These are phyloP conservation scores for Hypoxylon lenormandii DNA, from an alignment of 495 filamentous ascomycete species.

Conservation along the genomic window DNA sequence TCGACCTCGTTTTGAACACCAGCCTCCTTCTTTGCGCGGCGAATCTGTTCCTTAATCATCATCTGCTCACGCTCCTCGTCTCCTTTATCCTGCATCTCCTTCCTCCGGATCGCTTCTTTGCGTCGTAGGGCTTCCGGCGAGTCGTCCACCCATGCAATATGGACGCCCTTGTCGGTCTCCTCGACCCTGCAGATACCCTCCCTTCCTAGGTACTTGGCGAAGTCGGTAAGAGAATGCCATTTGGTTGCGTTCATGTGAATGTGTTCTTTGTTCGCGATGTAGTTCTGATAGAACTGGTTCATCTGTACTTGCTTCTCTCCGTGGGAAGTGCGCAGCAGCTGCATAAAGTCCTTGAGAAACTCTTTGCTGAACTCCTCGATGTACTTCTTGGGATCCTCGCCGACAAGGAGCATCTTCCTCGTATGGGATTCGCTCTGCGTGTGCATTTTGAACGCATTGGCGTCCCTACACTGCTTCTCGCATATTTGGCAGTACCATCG, in stretches of 20 bases:
- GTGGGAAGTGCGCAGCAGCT: constrained; percentile 79
- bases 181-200: constrained; percentile 88
- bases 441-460: constrained; percentile 84
- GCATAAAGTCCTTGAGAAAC: constrained; percentile 83
- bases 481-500: constrained; percentile 86
- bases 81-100: constrained; percentile 85
- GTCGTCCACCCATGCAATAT: constrained; percentile 91
- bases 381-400: constrained; percentile 81
- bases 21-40: constrained; percentile 72
- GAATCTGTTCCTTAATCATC: constrained; percentile 81
- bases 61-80: constrained; percentile 89
- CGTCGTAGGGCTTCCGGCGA: constrained; percentile 82
- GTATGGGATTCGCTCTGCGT: constrained; percentile 84
- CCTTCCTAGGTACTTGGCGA: constrained; percentile 82
- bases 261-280: constrained; percentile 83
- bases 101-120: constrained; percentile 81
- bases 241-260: constrained; percentile 92
- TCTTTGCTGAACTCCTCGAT: constrained; percentile 81
- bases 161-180: constrained; percentile 87
- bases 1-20: constrained; percentile 56
- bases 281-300: constrained; percentile 93
- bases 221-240: constrained; percentile 87
- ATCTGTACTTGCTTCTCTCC: constrained; percentile 85
- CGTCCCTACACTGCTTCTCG: constrained; percentile 72
- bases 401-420: constrained; percentile 84